These are phyloP conservation scores for Sclerotinia minor DNA, from an alignment of 2,329 filamentous ascomycete species.

Conservation along the genomic window DNA sequence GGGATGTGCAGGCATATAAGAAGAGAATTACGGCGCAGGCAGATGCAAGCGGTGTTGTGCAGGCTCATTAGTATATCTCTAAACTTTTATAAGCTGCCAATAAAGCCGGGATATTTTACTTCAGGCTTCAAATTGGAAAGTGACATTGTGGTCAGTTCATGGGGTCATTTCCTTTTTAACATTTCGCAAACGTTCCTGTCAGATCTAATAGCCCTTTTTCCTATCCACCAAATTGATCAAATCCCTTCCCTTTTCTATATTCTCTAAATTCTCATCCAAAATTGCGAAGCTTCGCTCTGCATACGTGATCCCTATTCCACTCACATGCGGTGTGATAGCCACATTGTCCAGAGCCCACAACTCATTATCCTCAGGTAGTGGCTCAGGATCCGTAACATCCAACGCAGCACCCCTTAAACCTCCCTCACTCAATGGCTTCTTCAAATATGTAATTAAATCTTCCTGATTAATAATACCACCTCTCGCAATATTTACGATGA, in stretches of 20 bases:
- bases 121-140: not conserved
- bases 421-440: constrained; percentile 43
- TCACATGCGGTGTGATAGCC: constrained; percentile 65
- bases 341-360: constrained; percentile 64
- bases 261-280: constrained; percentile 56
- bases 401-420: constrained; percentile 61
- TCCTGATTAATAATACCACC: constrained; percentile 61
- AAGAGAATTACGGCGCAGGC: constrained; percentile 91
- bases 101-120: not conserved
- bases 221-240: constrained; percentile 64
- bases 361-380: constrained; percentile 58
- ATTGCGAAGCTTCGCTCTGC: constrained; percentile 57
- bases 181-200: not conserved
- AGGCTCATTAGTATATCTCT: constrained; percentile 33
- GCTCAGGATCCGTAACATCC: constrained; percentile 70
- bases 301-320: constrained; percentile 56
- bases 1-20: constrained; percentile 96
- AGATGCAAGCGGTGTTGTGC: constrained; percentile 76
- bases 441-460: constrained; percentile 57
- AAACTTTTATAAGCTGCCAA: not conserved
- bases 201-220: constrained; percentile 57
- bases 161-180: not conserved
- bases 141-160: not conserved
- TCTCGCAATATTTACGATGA: constrained; percentile 64
- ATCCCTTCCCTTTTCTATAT: constrained; percentile 52